These are phyloP conservation scores for Naganishia albida DNA, from an alignment of 1,284 basidiomycete genomes.

Conservation along the genomic window DNA sequence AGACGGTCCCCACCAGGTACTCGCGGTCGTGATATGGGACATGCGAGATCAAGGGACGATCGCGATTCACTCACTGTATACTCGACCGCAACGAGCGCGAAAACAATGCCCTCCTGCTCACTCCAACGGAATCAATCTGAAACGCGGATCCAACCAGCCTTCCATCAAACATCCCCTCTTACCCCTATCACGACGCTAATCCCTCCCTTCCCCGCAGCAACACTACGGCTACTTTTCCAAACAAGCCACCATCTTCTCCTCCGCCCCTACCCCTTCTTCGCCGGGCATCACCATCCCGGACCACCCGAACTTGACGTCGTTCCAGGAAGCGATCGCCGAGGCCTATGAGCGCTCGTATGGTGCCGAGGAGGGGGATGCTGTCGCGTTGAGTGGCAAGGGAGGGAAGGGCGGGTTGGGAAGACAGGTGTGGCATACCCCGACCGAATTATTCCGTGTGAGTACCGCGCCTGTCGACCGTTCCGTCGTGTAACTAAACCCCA, in stretches of 20 bases:
- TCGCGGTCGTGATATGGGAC: no score
- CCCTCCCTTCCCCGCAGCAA: conserved; percentile 55
- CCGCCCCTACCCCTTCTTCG: conserved; percentile 56
- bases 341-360: conserved; percentile 62
- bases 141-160: no score
- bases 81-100: no score
- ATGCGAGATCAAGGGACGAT: no score
- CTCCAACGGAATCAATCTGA: no score
- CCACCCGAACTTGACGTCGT: conserved; percentile 70
- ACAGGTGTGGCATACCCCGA: conserved; percentile 99
- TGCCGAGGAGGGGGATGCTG: conserved; percentile 18
- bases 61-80: no score
- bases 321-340: conserved; percentile 75
- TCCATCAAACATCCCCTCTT: neutral
- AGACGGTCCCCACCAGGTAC: no score
- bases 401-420: conserved; percentile 70
- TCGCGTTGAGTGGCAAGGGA: conserved; percentile 50
- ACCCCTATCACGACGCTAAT: neutral
- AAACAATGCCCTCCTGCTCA: no score
- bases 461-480: no score
- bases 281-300: conserved; percentile 57
- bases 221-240: conserved; percentile 96
- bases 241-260: conserved; percentile 80
- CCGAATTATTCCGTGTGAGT: conserved; percentile 91
- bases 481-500: no score